phyloP scores from a whole-genome alignment of 306 rosid genomes.

The Benincasa hispida region DNA sequence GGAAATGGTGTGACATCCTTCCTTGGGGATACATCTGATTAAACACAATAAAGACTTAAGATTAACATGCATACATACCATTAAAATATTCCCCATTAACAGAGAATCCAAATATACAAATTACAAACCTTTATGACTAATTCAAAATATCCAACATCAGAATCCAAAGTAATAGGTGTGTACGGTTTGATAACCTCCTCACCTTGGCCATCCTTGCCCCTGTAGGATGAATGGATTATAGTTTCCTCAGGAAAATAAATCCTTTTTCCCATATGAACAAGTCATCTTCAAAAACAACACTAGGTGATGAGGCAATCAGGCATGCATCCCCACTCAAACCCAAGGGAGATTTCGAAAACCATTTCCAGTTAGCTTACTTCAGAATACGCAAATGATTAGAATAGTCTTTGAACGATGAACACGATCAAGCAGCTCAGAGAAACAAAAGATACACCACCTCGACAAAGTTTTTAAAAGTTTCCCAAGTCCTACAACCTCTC shows the following conservation, averaged over 20 bases:
- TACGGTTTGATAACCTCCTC: constrained; percentile 87
- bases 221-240: constrained; percentile 13
- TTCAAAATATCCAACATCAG: constrained; percentile 86
- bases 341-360: not conserved
- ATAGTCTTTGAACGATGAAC: not conserved
- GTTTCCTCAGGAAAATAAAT: not conserved
- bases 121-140: constrained; percentile 73
- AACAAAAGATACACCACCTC: not conserved
- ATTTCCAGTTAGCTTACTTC: not conserved
- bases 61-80: not conserved
- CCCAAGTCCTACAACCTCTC: not conserved
- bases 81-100: not conserved
- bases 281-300: not conserved
- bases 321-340: not conserved
- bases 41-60: not conserved
- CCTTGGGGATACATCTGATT: constrained; percentile 98
- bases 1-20: constrained; percentile 99
- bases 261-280: not conserved
- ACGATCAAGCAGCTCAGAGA: not conserved
- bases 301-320: not conserved
- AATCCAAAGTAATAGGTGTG: constrained; percentile 93
- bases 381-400: not conserved
- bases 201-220: constrained; percentile 85
- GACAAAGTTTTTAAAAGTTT: not conserved
- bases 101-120: not conserved